A percentile compares a stretch with the other conserved stretches of the same genome.
phyloP scores from a whole-genome alignment of 1,139 yeast species.

The Pichia sp. region DNA sequence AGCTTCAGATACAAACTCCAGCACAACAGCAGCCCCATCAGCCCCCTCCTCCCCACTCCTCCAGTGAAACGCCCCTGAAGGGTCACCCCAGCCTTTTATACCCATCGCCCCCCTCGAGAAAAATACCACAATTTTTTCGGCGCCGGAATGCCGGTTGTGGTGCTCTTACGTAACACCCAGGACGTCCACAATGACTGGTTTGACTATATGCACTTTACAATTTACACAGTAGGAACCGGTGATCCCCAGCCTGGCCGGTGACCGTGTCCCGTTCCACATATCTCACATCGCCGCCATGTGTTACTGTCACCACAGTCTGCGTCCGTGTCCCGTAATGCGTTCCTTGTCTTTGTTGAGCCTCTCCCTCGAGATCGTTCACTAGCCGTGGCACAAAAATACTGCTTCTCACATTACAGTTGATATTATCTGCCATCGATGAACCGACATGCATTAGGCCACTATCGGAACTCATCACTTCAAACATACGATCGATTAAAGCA shows the following conservation, averaged over 20 bases:
- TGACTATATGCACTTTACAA: no score
- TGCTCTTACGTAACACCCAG: no score
- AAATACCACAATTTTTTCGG: no score
- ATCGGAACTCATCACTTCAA: conserved; percentile 48
- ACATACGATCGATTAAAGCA: conserved; percentile 30
- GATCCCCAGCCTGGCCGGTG: not conserved
- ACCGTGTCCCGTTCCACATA: conserved; percentile 36
- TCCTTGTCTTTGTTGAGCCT: conserved; percentile 19
- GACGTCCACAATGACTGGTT: no score
- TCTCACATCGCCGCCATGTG: conserved; percentile 40
- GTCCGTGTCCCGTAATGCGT: conserved; percentile 82
- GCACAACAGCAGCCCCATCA: no score
- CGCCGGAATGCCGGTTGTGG: no score
- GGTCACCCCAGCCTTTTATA: no score
- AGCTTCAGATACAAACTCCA: no score
- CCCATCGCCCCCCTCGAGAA: no score
- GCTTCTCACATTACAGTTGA: conserved; percentile 34
- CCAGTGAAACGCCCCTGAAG: no score
- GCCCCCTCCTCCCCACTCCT: no score
- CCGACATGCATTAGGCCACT: conserved; percentile 8
- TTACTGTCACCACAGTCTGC: conserved; percentile 69
- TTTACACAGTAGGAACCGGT: not conserved
- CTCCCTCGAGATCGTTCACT: conserved; percentile 15
- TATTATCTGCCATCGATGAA: not conserved
- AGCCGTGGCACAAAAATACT: conserved; percentile 73